Conservation (phyloP, 257 asterid genomes). For the Fraxinus anomala region DNA sequence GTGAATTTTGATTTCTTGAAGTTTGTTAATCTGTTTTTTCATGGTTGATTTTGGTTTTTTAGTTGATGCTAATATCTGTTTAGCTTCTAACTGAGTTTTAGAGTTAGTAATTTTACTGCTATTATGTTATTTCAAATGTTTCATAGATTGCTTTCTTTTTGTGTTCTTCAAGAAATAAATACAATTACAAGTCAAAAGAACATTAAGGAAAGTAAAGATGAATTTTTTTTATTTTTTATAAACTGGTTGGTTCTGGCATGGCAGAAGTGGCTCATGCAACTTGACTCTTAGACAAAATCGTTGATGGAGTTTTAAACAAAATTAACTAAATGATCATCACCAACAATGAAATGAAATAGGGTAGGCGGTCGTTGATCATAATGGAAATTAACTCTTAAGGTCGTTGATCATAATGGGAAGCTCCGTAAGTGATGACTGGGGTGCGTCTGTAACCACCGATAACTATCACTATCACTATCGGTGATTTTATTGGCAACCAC, state of each 20-base stretch:
- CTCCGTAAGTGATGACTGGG: neutral
- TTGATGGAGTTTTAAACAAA: too few species aligned
- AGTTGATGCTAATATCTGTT: neutral
- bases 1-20: slow-evolving; percentile 11
- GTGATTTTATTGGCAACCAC: neutral
- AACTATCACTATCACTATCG: neutral
- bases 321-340: neutral
- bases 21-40: neutral
- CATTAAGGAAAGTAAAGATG: neutral
- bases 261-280: too few species aligned
- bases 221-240: too few species aligned
- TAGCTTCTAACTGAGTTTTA: neutral
- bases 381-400: too few species aligned
- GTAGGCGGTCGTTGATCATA: too few species aligned
- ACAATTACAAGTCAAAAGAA: neutral
- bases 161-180: neutral
- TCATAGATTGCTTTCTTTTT: neutral
- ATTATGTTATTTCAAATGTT: neutral
- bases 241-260: too few species aligned
- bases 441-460: neutral
- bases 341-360: neutral
- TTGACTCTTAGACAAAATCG: too few species aligned
- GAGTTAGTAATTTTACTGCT: neutral
- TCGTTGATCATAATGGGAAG: neutral
- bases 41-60: slow-evolving; percentile 18